Base-by-base conservation (phyloP, 805 yeast genomes). In the Jamesozyma rosinii region DNA sequence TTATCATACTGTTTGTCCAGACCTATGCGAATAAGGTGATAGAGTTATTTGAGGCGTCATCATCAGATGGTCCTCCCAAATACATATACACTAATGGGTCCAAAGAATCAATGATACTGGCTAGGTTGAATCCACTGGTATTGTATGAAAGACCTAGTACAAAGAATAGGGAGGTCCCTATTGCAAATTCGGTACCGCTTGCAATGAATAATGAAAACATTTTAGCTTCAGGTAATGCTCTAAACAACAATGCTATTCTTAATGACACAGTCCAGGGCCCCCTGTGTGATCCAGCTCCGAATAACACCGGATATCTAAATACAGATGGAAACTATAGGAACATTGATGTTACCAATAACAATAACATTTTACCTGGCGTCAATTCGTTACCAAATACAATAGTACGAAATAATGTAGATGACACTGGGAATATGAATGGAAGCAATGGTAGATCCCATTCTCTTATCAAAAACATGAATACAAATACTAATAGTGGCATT, bases 1-100 rank as follows among this genome's bases (percentile, higher is more conserved):
- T 80, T 22, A 60, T 80, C 22, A 75, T 77, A 17, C 59, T 80
- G 26, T 80, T 79, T 50, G 68, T 75, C 14, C 82, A 78, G 51
- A 78, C 84, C 0, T 80, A 79, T 55, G 70, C 74, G 1, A 71
- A 72, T 31, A 82, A 78, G 56, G 70, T 79, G 44, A 59, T 58
- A 27, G 52, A 50, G 5, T 42, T 52, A n/a, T 47, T 51, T 31
- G 47, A 44, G 21, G 26, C 20, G 14, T 20, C 37, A 18, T 26
- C 29, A 10, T 26, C 38, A 4, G 18, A 38, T 10, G 37, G 42
- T 8, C 15, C 22, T 19, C 5, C 22, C 17, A 39, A 33, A 31
- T 14, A 31, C n/a, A 31, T 5, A 35, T 4, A 3, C 27, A 15
- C 8, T 18, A 26, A 15, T 35, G 10, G 39, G 19, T 29, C 34